Conservation (phyloP, 345 rosid genomes). For the Citrus inodora region DNA sequence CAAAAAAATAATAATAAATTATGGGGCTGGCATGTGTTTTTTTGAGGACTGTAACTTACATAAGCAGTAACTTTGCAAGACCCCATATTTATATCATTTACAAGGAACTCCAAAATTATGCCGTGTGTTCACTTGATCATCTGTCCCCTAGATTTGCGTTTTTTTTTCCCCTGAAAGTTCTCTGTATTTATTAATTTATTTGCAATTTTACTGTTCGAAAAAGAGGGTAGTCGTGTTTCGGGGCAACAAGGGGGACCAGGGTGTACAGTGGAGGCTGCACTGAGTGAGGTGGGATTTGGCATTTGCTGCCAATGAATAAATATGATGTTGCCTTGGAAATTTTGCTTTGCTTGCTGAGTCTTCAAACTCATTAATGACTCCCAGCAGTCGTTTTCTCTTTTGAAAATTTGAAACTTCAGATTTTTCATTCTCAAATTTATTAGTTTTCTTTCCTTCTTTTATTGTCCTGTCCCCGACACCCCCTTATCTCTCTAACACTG, state of each 20-base stretch:
- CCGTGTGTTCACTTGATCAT: too few relatives aligned
- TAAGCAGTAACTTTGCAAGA: too few relatives aligned
- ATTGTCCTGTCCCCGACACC: background rate
- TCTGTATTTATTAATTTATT: too few relatives aligned
- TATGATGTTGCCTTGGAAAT: constrained; percentile 13
- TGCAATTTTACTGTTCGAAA: background rate
- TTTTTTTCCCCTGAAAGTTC: too few relatives aligned
- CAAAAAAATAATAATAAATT: too few relatives aligned
- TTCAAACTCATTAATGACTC: constrained; percentile 14
- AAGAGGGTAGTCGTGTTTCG: background rate
- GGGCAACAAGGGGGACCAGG: background rate
- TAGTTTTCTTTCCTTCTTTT: background rate
- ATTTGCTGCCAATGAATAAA: background rate
- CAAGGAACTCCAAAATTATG: too few relatives aligned
- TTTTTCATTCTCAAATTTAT: constrained; percentile 5
- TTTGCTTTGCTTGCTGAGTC: constrained; percentile 17
- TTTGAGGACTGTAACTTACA: too few relatives aligned
- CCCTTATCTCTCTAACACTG: background rate
- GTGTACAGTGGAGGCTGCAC: background rate
- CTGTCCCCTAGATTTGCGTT: too few relatives aligned
- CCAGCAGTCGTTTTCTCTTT: background rate
- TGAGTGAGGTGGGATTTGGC: background rate
- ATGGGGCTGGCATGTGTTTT: too few relatives aligned
- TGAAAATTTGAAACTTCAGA: background rate
- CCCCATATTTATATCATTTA: too few relatives aligned